These are phyloP conservation scores for Pythium vanterpoolii DNA, from an alignment of 352 stramenopile genomes.

Conservation along the genomic window DNA sequence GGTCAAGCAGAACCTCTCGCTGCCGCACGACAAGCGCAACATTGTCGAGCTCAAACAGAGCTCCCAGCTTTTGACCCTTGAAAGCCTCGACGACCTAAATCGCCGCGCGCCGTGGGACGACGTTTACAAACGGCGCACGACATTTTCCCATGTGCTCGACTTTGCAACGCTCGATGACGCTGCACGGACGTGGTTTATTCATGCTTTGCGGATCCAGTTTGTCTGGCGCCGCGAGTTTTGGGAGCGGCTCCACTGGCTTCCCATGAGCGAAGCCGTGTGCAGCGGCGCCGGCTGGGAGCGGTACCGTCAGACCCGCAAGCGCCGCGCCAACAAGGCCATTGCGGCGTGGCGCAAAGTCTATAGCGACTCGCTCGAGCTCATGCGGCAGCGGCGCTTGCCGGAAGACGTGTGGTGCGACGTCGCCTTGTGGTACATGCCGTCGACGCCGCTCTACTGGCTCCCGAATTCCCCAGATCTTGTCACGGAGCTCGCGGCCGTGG, in stretches of 20 bases:
- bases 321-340: conserved; percentile 34
- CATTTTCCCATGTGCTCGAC: conserved; percentile 32
- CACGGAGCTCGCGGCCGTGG: conserved; percentile 24
- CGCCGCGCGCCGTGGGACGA: conserved; percentile 36
- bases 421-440: conserved; percentile 44
- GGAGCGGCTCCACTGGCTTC: conserved; percentile 45
- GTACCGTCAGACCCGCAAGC: conserved; percentile 39
- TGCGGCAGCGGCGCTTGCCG: conserved; percentile 29
- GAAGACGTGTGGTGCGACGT: conserved; percentile 45
- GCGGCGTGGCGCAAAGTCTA: conserved; percentile 42
- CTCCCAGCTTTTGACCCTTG: conserved; percentile 29
- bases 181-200: conserved; percentile 29
- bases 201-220: conserved; percentile 40
- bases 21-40: conserved; percentile 38
- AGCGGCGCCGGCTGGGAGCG: conserved; percentile 31
- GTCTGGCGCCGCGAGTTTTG: conserved; percentile 42
- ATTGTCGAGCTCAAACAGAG: conserved; percentile 40
- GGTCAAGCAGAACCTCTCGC: conserved; percentile 40
- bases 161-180: conserved; percentile 22
- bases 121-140: conserved; percentile 32
- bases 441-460: conserved; percentile 38
- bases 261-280: conserved; percentile 44
- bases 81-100: conserved; percentile 26
- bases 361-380: conserved; percentile 43
- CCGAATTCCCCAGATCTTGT: conserved; percentile 25